phyloP scores from a whole-genome alignment of 225 moss, liverwort and hornwort species.

The Physcomitrium patens region DNA sequence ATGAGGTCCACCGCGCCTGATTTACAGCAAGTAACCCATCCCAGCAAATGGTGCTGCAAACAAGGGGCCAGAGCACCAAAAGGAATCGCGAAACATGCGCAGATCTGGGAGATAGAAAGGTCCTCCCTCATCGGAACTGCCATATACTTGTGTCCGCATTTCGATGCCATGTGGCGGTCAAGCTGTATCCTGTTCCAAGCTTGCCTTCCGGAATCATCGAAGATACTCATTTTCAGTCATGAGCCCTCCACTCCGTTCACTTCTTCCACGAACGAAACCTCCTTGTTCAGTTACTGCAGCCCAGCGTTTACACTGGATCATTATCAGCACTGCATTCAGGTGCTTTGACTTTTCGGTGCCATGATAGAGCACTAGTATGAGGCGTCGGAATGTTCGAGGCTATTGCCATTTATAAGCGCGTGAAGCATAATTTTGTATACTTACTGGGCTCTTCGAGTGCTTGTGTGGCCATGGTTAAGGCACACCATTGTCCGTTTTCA shows the following conservation, averaged over 20 bases:
- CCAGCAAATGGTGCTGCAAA: neutral
- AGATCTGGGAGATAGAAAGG: constrained; percentile 26
- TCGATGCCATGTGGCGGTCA: constrained; percentile 27
- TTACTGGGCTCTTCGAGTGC: no score
- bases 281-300: no score
- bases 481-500: no score
- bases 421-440: no score
- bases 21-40: neutral
- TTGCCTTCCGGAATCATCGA: constrained; percentile 18
- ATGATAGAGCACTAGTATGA: constrained; percentile 28
- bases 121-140: neutral
- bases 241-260: constrained; percentile 20
- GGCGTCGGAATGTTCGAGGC: no score
- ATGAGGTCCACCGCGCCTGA: neutral
- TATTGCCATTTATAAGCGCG: no score
- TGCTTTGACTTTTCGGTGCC: constrained; percentile 35
- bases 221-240: constrained; percentile 14
- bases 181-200: neutral
- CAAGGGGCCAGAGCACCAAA: neutral
- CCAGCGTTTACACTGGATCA: neutral
- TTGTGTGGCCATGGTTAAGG: no score
- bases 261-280: no score
- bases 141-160: neutral
- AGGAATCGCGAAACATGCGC: constrained; percentile 9
- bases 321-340: neutral